Evolutionary conservation across 1,139 yeast genomes (phyloP), one percentile per base, ranked within the genome.

Genomic region (Pichia sp.): DNA sequence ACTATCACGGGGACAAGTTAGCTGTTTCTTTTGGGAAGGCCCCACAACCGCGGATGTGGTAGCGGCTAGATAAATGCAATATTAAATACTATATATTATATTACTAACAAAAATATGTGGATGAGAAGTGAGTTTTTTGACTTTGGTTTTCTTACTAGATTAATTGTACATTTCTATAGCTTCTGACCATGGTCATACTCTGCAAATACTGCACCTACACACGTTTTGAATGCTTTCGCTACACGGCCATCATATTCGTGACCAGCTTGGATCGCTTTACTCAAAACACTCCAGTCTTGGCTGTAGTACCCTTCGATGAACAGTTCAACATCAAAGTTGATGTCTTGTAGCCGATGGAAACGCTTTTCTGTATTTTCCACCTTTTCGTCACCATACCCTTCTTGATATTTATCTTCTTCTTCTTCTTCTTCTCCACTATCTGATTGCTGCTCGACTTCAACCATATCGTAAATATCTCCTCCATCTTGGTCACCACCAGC

Each of bases 401-500:
- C 45, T 34, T n/a, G n/a, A n/a, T n/a, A n/a, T n/a, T n/a, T n/a
- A n/a, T 14, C 27, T 19, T 19, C 14, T 5, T 18, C 43, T 3
- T 42, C 39, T 3, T 22, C 22, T n/a, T 39, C 42, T 9, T 36
- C 48, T 14, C 38, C 27, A 5, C 10, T 7, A 9, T 46, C 49
- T 13, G 16, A 13, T n/a, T 46, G 36, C 44, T 46, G 44, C 19
- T 48, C 47, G 2, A 86, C 60, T 0, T 95, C 95, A 58, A 84
- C 70, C 31, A 80, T 71, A 13, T 75, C 73, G 66, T 51, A 53
- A 16, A 57, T 30, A 25, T 43, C 39, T 54, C 76, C 76, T 28
- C 78, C 57, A 72, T 72, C 53, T 14, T 44, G 74, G 64, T 56
- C n/a, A 64, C 55, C 31, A 34, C 49, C 38, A 42, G 49, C 22